Base-by-base conservation (phyloP, 768 basidiomycete species). In the Ephemerocybe angulata region DNA sequence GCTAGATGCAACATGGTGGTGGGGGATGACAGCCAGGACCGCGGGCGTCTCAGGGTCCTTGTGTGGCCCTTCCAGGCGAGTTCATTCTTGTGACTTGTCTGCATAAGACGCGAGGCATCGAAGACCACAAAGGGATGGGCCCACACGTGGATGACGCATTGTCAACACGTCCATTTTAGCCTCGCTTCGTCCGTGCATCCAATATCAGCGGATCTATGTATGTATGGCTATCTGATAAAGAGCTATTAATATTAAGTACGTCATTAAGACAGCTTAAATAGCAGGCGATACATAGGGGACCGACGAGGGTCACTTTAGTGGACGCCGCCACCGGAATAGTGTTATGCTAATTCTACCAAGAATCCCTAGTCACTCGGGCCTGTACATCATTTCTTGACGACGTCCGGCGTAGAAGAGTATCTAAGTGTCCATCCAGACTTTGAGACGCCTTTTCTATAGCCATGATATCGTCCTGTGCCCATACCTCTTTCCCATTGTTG, bases 71-170 rank as follows among this genome's bases (percentile, higher is more conserved):
- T 30, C 30, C 25, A 22, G n/a, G 8, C 48, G n/a, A n/a, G 7
- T 35, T 13, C 48, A 50, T 50, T 50, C 48, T 35, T 50, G n/a
- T n/a, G n/a, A n/a, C n/a, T n/a, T n/a, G 48, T 35, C 30, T 19
- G 29, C 25, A 19, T 50, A 50, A 50, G 48, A 50, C 48, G 29
- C 30, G 48, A 50, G 48, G 48, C 48, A 48, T 50, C 27, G 48
- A 31, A 50, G 48, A 35, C 30, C 31, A 19, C 30, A 31, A 49
- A 50, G 29, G 30, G n/a, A 17, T 30, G n/a, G 27, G 15, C 48
- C 29, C 4, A 35, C 48, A 50, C 48, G 48, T 50, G 48, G 13
- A 35, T 25, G 31, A 35, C 31, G 48, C 48, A 30, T 50, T 50
- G 48, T 22, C 11, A 46, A 19, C 38, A 41, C 38, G 38, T 17